Base-by-base conservation (phyloP, 2,329 filamentous ascomycete genomes). In the Beauveria bassiana region DNA sequence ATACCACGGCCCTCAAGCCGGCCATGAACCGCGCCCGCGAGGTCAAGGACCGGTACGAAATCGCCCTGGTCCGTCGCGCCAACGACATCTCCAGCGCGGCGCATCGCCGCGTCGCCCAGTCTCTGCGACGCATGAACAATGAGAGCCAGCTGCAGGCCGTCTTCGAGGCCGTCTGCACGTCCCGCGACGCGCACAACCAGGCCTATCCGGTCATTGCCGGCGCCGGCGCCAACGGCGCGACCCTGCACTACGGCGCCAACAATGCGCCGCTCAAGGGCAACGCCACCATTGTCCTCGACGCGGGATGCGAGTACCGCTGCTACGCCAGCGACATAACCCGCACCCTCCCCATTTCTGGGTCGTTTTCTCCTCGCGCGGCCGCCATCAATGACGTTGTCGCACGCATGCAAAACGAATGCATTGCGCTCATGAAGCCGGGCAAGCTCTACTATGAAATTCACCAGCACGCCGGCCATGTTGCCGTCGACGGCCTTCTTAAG, bases 281-380 rank as follows among this genome's bases (percentile, higher is more conserved):
- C 62, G 85, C 93, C 69, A 81, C 93, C 34, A 77, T 98, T 38
- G 86, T 96, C 22, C 79, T 99, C 5, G 93, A 99, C 71, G 93
- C 93, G 1, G 93, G 91, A 2, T 89, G 87, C 66, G 93, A 98
- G 74, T 96, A 86, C 75, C 77, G 86, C 54, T 87, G 89, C 67
- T 98, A 99, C 72, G 91, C 91, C 34, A 90, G 89, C 62, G 93
- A 98, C 73, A 86, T 98, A 31, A 98, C 95, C 0, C 85, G 93
- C 43, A 95, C 93, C 0, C 86, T 97, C 66, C 93, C 93, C 5
- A 76, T 97, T 24, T 83, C 81, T 16, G 89, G 90, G 6, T 62
- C 64, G 0, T 96, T 91, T 67, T 83, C 85, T 0, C 72, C 79
- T 16, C 88, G 93, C 71, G 87, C 87, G 1, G 81, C 82, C 53